Conservation (phyloP, 1,139 yeast genomes). For the Saccharomyces hybrid region DNA sequence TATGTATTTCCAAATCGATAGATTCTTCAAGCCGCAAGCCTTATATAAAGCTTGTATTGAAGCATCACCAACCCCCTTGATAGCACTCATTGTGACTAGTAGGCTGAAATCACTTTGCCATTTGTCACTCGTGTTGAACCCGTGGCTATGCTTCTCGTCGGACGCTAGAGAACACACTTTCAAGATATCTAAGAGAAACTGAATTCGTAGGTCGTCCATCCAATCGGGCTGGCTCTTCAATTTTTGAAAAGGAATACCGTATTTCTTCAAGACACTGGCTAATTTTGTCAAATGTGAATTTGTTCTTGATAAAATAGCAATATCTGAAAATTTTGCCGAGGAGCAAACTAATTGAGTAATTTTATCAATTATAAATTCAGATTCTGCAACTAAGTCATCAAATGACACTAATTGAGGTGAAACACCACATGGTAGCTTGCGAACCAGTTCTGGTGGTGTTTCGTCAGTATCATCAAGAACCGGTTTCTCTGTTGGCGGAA, state of each 20-base stretch:
- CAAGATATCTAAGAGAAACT: slow-evolving; percentile 45
- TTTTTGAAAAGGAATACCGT: slow-evolving; percentile 40
- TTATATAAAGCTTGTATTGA: slow-evolving; percentile 20
- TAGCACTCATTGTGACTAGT: slow-evolving; percentile 20
- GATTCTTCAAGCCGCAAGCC: slow-evolving; percentile 8
- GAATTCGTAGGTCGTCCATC: slow-evolving; percentile 41
- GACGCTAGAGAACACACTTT: slow-evolving; percentile 29
- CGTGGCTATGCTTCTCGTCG: slow-evolving; percentile 8
- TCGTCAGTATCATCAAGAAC: slow-evolving; percentile 6
- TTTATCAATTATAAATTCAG: slow-evolving; percentile 19
- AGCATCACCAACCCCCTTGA: slow-evolving; percentile 23
- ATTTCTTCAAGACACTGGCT: slow-evolving; percentile 36
- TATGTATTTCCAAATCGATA: slow-evolving; percentile 26
- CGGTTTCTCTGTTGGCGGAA: background rate
- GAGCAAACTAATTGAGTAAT: slow-evolving; percentile 21
- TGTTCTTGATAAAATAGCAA: slow-evolving; percentile 48
- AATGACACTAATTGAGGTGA: slow-evolving; percentile 13
- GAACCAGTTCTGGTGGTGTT: slow-evolving; percentile 13
- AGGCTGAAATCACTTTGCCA: slow-evolving; percentile 25
- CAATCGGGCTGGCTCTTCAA: slow-evolving; percentile 47
- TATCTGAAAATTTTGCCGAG: slow-evolving; percentile 36
- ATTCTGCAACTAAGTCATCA: slow-evolving; percentile 17
- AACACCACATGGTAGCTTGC: slow-evolving; percentile 31
- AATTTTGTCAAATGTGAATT: slow-evolving; percentile 47
- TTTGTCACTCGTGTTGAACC: background rate